Percentiles rank a stretch among this genome's conserved stretches.
These are phyloP conservation scores for Fraxinus pennsylvanica DNA, from an alignment of 257 asterid genomes.

Conservation along the genomic window DNA sequence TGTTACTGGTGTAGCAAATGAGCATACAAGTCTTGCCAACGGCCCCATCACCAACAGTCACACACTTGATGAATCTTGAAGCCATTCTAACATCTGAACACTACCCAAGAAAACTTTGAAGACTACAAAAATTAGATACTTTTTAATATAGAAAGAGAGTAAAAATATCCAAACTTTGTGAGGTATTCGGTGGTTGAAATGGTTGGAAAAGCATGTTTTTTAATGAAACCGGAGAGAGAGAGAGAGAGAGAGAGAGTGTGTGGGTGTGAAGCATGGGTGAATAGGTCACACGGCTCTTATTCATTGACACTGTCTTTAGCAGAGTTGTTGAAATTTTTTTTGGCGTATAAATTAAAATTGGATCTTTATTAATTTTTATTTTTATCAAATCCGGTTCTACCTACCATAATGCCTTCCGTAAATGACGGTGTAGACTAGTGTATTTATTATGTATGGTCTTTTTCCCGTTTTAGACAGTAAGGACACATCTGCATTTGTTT, in stretches of 20 bases:
- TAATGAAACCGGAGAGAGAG: slow-evolving; percentile 7
- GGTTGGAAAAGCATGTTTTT: slow-evolving; percentile 39
- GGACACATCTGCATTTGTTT: background rate
- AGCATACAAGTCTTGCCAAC: slow-evolving; percentile 99
- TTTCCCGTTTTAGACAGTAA: background rate
- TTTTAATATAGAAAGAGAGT: slow-evolving; percentile 14
- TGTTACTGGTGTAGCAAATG: slow-evolving; percentile 95
- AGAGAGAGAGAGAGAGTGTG: slow-evolving; percentile 19
- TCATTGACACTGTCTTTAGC: slow-evolving; percentile 1
- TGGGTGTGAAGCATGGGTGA: slow-evolving; percentile 16
- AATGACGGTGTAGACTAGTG: background rate
- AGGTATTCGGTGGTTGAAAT: slow-evolving; percentile 35
- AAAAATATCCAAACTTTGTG: slow-evolving; percentile 24
- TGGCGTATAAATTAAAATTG: too few species aligned
- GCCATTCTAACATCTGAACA: slow-evolving; percentile 57
- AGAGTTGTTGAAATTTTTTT: too few species aligned
- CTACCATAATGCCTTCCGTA: background rate
- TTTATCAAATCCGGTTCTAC: background rate
- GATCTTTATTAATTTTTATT: too few species aligned
- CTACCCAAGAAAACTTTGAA: slow-evolving; percentile 19
- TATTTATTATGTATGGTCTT: background rate
- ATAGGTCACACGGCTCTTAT: slow-evolving; percentile 64
- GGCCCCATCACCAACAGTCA: slow-evolving; percentile 99
- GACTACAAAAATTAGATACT: slow-evolving; percentile 13
- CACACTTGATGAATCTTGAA: slow-evolving; percentile 96